A percentile compares a stretch with the other conserved stretches of the same genome.
These are phyloP conservation scores for Pichia phayaonensis DNA, from an alignment of 805 yeast species.

Conservation along the genomic window DNA sequence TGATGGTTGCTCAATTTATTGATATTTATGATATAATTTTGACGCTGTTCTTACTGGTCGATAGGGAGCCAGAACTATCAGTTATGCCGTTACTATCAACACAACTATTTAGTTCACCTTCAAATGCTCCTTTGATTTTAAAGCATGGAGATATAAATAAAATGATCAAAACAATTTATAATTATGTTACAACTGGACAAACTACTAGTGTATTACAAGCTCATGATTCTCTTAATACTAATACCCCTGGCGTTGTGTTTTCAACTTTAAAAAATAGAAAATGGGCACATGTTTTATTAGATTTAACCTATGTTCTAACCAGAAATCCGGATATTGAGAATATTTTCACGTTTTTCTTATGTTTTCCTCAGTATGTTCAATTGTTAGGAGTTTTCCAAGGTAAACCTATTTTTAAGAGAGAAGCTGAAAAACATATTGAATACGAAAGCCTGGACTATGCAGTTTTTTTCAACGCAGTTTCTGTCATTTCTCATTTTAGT, in stretches of 20 bases:
- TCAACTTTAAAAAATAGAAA: slow-evolving; percentile 54
- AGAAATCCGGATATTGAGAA: slow-evolving; percentile 51
- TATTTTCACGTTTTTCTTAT: slow-evolving; percentile 24
- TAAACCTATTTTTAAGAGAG: slow-evolving; percentile 65
- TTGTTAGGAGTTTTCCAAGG: slow-evolving; percentile 69
- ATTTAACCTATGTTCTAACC: slow-evolving; percentile 68
- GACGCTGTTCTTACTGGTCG: slow-evolving; percentile 61
- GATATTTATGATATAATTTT: slow-evolving; percentile 73
- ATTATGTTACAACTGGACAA: slow-evolving; percentile 49
- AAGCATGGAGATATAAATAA: slow-evolving; percentile 57
- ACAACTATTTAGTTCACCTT: slow-evolving; percentile 86
- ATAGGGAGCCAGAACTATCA: slow-evolving; percentile 84
- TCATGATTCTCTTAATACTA: neutral
- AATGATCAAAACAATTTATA: slow-evolving; percentile 55
- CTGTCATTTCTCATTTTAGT: slow-evolving; percentile 57
- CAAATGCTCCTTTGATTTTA: slow-evolving; percentile 58
- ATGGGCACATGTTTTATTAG: slow-evolving; percentile 73
- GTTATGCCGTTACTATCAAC: slow-evolving; percentile 67
- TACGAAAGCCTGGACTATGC: slow-evolving; percentile 84
- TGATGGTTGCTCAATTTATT: slow-evolving; percentile 72
- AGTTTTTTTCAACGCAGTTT: slow-evolving; percentile 58
- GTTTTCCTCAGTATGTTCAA: slow-evolving; percentile 45
- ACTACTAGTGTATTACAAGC: slow-evolving; percentile 15
- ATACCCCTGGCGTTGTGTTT: slow-evolving; percentile 29
- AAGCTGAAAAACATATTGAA: slow-evolving; percentile 75